A percentile compares a stretch with the other conserved stretches of the same genome.
Conservation (phyloP, 768 basidiomycete genomes). For the Coprinopsis strossmayeri region DNA sequence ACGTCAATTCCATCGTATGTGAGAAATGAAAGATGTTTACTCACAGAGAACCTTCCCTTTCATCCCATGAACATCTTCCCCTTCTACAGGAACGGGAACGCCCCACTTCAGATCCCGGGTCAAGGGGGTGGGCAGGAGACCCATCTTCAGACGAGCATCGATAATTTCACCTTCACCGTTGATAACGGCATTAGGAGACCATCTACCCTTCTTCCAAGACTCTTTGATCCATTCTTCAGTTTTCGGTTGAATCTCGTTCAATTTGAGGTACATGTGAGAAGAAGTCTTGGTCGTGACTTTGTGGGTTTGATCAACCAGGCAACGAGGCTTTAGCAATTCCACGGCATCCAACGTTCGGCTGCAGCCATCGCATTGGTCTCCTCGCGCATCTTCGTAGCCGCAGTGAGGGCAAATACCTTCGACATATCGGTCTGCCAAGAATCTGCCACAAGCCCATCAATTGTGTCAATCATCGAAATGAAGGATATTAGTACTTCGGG, state of each 20-base stretch:
- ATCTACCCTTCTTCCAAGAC: slow-evolving; percentile 77
- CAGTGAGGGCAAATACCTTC: slow-evolving; percentile 98
- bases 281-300: slow-evolving; percentile 69
- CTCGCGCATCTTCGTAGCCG: slow-evolving; percentile 87
- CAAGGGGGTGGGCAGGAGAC: slow-evolving; percentile 82
- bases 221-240: slow-evolving; percentile 85
- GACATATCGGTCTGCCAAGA: slow-evolving; percentile 94
- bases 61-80: slow-evolving; percentile 79
- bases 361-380: slow-evolving; percentile 97
- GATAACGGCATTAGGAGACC: slow-evolving; percentile 90
- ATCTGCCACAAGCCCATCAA: slow-evolving; percentile 39
- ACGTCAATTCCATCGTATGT: not conserved
- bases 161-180: slow-evolving; percentile 84
- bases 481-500: too few relatives aligned
- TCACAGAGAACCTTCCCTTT: slow-evolving; percentile 90
- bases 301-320: slow-evolving; percentile 79
- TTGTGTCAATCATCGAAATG: too few relatives aligned
- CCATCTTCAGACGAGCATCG: slow-evolving; percentile 81
- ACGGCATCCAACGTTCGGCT: slow-evolving; percentile 88
- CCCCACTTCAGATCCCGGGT: slow-evolving; percentile 97
- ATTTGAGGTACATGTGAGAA: slow-evolving; percentile 86
- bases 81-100: slow-evolving; percentile 81
- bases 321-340: slow-evolving; percentile 92
- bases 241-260: slow-evolving; percentile 75
- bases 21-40: slow-evolving; percentile 23